Percentiles rank a stretch among this genome's conserved stretches.
Conservation (phyloP, 1,284 basidiomycete species). For the Pseudozyma flocculosa region DNA sequence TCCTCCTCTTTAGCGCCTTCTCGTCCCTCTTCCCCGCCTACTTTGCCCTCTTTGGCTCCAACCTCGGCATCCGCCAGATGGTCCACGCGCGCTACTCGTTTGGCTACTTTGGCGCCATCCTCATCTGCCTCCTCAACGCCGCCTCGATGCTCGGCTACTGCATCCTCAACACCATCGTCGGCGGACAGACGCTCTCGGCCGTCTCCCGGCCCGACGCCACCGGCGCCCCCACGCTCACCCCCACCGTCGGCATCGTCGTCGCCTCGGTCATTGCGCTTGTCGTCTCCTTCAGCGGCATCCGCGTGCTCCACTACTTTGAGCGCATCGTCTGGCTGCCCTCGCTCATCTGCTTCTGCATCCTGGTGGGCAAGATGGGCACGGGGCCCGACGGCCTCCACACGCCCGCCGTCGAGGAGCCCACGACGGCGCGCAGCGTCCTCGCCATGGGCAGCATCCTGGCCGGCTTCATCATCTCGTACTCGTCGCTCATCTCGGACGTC, state of each 20-base stretch:
- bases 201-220: constrained; percentile 49
- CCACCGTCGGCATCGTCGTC: constrained; percentile 79
- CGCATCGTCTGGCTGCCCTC: constrained; percentile 76
- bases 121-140: constrained; percentile 63
- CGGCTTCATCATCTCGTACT: constrained; percentile 64
- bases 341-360: constrained; percentile 67
- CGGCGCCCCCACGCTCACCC: constrained; percentile 42
- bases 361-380: constrained; percentile 63
- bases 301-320: constrained; percentile 70
- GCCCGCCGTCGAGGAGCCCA: constrained; percentile 62
- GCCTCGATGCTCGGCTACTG: constrained; percentile 46
- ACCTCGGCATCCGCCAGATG: constrained; percentile 69
- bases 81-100: constrained; percentile 63
- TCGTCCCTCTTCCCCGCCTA: constrained; percentile 52
- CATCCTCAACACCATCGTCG: constrained; percentile 68
- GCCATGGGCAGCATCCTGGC: constrained; percentile 65
- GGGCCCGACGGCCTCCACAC: constrained; percentile 63
- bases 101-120: constrained; percentile 65
- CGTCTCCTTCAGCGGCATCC: constrained; percentile 77
- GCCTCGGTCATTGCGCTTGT: constrained; percentile 75
- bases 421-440: constrained; percentile 61
- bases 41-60: constrained; percentile 63
- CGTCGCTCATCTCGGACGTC: constrained; percentile 58
- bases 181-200: constrained; percentile 60
- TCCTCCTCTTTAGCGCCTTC: constrained; percentile 58